A percentile compares a stretch with the other conserved stretches of the same genome.
Conservation (phyloP, 2,329 filamentous ascomycete species). For the Cephalotrichum gorgonifer region DNA sequence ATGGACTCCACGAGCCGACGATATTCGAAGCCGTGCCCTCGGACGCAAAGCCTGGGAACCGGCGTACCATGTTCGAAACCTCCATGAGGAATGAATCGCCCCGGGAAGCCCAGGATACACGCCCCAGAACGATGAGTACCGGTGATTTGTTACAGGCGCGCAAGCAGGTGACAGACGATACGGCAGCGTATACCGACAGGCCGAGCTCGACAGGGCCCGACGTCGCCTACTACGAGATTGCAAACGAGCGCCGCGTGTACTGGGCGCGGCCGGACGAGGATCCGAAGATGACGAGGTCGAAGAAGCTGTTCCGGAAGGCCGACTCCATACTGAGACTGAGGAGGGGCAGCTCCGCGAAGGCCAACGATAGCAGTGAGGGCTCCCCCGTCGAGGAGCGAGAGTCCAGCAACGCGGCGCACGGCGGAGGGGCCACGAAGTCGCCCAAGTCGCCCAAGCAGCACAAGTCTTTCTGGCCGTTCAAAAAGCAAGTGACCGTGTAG, state of each 20-base stretch:
- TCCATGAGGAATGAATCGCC: slow-evolving; percentile 8
- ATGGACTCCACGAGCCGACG: slow-evolving; percentile 1
- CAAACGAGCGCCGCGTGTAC: slow-evolving; percentile 34
- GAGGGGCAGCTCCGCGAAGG: background rate
- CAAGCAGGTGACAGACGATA: background rate
- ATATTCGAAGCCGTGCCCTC: slow-evolving; percentile 8
- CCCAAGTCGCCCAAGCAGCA: slow-evolving; percentile 29
- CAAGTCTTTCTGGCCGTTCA: slow-evolving; percentile 19
- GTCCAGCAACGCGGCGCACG: slow-evolving; percentile 4
- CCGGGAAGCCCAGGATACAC: background rate
- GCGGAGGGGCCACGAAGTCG: slow-evolving; percentile 15
- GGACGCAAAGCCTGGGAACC: slow-evolving; percentile 13
- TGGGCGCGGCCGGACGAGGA: slow-evolving; percentile 49
- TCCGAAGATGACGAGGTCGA: slow-evolving; percentile 10
- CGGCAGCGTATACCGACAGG: background rate
- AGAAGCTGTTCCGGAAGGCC: slow-evolving; percentile 24
- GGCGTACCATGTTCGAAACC: slow-evolving; percentile 27
- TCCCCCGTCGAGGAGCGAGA: slow-evolving; percentile 11
- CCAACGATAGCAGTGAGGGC: slow-evolving; percentile 14
- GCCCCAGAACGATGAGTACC: background rate
- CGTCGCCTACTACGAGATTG: background rate
- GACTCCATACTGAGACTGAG: slow-evolving; percentile 33
- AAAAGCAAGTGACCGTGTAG: background rate
- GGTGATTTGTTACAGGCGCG: background rate
- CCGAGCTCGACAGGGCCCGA: background rate